Base-by-base conservation (phyloP, 495 filamentous ascomycete genomes). In the Amniculicola lignicola region DNA sequence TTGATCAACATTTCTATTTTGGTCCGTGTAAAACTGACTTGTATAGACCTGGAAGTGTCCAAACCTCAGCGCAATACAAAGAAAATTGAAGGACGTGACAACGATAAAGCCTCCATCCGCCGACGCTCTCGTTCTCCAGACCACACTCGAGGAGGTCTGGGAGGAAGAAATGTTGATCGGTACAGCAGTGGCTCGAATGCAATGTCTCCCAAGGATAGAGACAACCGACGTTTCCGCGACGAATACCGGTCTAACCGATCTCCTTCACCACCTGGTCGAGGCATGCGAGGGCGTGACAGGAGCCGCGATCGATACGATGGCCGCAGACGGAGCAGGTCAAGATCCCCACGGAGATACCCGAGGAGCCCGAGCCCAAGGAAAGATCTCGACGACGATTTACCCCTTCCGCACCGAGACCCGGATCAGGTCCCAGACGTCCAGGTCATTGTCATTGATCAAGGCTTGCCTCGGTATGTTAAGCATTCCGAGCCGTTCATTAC, bases 381-480 rank as follows among this genome's bases (percentile, higher is more conserved):
- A 21, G 66, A 78, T 6, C 83, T 76, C 18, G 85, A 86, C 59
- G 74, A 76, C 19, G 79, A 82, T 35, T 72, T 88, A 2, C 84
- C 84, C 14, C 78, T 95, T 16, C 88, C 90, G 21, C 77, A 84
- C 54, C 81, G 92, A 54, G 79, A 80, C 43, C 82, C 87, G 1
- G 73, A 79, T 47, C 83, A 95, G 54, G 82, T 97, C 18, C 93
- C 93, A 3, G 93, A 97, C 62, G 87, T 97, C 22, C 92, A 96
- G 63, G 78, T 96, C 22, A 75, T 98, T 1, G 79, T 95, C 0
- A 70, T 89, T 12, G 85, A 92, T 59, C 84, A 91, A 64, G 39
- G 47, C 19, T 75, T 96, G 11, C 84, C 89, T 33, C 78, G 81
- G 83, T 85, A 54, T 59, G 79, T n/a, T 67, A 15, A 11, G 3